A percentile compares a stretch with the other conserved stretches of the same genome.
phyloP scores from a whole-genome alignment of 2,329 filamentous ascomycete genomes.

The Monosporascus cannonballus region DNA sequence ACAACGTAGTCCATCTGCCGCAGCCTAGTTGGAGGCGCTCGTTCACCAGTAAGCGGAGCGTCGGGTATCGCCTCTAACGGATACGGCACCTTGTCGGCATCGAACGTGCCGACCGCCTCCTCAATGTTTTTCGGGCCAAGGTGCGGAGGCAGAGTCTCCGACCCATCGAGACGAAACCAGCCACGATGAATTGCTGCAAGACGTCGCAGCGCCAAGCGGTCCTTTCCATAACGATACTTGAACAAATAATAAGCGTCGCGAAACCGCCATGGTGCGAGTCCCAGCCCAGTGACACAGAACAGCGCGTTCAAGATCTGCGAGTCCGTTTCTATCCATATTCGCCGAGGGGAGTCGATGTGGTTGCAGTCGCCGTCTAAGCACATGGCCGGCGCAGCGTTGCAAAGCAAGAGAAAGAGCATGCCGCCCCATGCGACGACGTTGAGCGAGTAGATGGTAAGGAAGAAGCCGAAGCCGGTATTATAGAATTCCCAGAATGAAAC shows the following conservation, averaged over 20 bases:
- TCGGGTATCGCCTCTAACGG: constrained; percentile 59
- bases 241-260: constrained; percentile 71
- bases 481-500: constrained; percentile 67
- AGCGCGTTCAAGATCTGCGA: constrained; percentile 78
- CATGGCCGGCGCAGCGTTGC: constrained; percentile 69
- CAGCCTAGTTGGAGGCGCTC: constrained; percentile 57
- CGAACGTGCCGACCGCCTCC: constrained; percentile 29
- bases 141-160: constrained; percentile 48
- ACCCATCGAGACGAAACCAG: constrained; percentile 71
- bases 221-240: constrained; percentile 51
- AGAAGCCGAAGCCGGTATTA: constrained; percentile 67
- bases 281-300: constrained; percentile 84
- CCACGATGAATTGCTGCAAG: constrained; percentile 68
- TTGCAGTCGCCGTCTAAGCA: constrained; percentile 61
- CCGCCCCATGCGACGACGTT: constrained; percentile 86
- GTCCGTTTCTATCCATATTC: constrained; percentile 80
- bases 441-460: constrained; percentile 71
- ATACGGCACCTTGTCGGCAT: constrained; percentile 49
- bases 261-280: constrained; percentile 78
- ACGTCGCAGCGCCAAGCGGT: constrained; percentile 53
- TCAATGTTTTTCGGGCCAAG: constrained; percentile 49
- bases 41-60: constrained; percentile 63
- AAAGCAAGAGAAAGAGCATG: constrained; percentile 82
- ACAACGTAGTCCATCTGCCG: constrained; percentile 80
- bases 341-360: constrained; percentile 67